Evolutionary conservation across 2,329 filamentous ascomycete genomes (phyloP).

Genomic region (Zymoseptoria crescenta): DNA sequence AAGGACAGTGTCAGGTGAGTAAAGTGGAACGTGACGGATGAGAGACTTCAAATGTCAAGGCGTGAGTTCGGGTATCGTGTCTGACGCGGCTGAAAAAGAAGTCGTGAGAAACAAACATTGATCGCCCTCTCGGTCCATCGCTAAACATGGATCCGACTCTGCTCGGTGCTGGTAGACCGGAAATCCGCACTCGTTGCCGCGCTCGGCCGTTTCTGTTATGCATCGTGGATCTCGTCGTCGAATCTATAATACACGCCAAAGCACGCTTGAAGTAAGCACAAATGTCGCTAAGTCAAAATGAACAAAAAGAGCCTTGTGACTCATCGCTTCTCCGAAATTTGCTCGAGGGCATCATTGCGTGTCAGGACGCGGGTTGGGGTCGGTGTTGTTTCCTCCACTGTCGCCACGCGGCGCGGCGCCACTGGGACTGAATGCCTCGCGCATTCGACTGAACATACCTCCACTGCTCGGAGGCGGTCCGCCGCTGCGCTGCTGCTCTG

Average conservation of each 20-base stretch:
- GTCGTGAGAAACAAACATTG: background rate
- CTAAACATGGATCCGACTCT: background rate
- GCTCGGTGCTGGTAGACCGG: background rate
- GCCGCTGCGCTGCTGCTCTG: slow-evolving; percentile 10
- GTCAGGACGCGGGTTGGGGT: background rate
- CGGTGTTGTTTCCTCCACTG: background rate
- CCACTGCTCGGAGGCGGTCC: slow-evolving; percentile 4
- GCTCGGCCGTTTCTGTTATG: background rate
- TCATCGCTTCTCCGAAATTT: background rate
- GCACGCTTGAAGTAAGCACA: background rate
- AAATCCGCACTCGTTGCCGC: background rate
- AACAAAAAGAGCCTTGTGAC: background rate
- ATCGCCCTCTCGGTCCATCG: background rate
- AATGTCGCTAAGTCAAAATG: background rate
- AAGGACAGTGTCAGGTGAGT: background rate
- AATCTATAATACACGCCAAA: background rate
- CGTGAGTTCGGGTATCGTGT: background rate
- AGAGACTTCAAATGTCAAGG: background rate
- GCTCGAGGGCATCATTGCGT: background rate
- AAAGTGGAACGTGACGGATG: background rate
- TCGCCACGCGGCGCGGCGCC: background rate
- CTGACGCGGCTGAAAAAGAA: background rate
- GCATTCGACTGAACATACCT: slow-evolving; percentile 28
- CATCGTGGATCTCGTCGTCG: background rate
- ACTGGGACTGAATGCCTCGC: slow-evolving; percentile 21